phyloP scores from a whole-genome alignment of 768 basidiomycete genomes.

The Kwoniella bestiolae region DNA sequence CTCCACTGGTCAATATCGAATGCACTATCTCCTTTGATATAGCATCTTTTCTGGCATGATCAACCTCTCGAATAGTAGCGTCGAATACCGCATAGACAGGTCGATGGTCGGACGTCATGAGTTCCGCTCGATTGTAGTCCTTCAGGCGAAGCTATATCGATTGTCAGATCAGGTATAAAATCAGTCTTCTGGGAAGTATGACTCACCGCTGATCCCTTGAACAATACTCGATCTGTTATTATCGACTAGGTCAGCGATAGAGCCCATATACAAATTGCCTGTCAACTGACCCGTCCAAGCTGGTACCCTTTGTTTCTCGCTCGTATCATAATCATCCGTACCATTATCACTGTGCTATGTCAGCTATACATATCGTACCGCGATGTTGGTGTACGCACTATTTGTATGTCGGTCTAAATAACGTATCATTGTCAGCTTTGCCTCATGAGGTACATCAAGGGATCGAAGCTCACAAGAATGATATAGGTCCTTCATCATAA shows the following conservation, averaged over 20 bases:
- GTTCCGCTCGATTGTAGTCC: conserved; percentile 80
- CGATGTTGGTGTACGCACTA: conserved; percentile 64
- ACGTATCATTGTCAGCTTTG: not conserved
- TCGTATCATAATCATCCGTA: conserved; percentile 85
- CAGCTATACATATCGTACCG: conserved; percentile 1
- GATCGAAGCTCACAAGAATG: conserved; percentile 69
- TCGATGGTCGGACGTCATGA: conserved; percentile 91
- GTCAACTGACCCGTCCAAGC: conserved; percentile 87
- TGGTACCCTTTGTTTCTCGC: conserved; percentile 94
- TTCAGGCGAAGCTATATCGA: conserved; percentile 66
- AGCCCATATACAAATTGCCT: not conserved
- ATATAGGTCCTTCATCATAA: conserved; percentile 83
- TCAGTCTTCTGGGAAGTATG: not conserved
- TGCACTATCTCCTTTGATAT: conserved; percentile 57
- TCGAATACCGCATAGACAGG: conserved; percentile 89
- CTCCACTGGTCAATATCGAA: conserved; percentile 17
- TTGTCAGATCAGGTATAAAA: not conserved
- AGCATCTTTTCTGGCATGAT: conserved; percentile 71
- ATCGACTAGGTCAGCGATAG: conserved; percentile 28
- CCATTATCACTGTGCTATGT: conserved; percentile 56
- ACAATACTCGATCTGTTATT: conserved; percentile 84
- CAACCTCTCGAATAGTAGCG: conserved; percentile 76
- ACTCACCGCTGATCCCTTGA: conserved; percentile 66
- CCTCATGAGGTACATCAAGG: too few species aligned
- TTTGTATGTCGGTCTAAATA: conserved; percentile 81